Conservation (phyloP, 176 grass and related monocot genomes). For the Aegilops tauschii region DNA sequence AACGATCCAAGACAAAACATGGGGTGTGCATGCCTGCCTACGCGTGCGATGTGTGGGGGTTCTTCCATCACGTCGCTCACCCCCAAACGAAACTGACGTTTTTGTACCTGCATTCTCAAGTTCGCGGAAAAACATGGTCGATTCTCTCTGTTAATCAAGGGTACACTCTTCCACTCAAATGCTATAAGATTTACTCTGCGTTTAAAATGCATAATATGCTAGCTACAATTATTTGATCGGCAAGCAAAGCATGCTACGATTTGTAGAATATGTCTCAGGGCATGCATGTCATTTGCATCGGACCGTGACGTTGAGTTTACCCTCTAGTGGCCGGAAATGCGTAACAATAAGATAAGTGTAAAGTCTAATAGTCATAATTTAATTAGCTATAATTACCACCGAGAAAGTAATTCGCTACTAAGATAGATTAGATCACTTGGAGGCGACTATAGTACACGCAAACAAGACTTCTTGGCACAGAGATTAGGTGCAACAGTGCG, state of each 20-base stretch:
- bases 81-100: constrained; percentile 10
- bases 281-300: constrained; percentile 9
- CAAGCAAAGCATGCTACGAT: constrained; percentile 2
- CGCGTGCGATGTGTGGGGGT: background rate
- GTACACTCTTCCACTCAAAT: background rate
- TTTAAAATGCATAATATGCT: constrained; percentile 23
- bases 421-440: background rate
- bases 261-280: constrained; percentile 7
- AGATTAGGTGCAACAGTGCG: constrained; percentile 46
- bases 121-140: background rate
- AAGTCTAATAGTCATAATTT: background rate
- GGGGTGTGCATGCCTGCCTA: constrained; percentile 10
- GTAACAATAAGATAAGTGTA: constrained; percentile 2
- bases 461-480: constrained; percentile 34
- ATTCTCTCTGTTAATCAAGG: background rate
- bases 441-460: constrained; percentile 27
- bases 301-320: constrained; percentile 32
- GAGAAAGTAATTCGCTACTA: constrained; percentile 33
- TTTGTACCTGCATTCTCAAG: background rate
- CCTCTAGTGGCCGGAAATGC: constrained; percentile 28
- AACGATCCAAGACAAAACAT: constrained; percentile 38
- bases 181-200: background rate
- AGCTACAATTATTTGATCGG: background rate
- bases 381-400: constrained; percentile 1
- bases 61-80: constrained; percentile 40